Evolutionary conservation across 164 flowering plant genomes (phyloP), one percentile per base, ranked within the genome.

Genomic region (Brasenia schreberi): DNA sequence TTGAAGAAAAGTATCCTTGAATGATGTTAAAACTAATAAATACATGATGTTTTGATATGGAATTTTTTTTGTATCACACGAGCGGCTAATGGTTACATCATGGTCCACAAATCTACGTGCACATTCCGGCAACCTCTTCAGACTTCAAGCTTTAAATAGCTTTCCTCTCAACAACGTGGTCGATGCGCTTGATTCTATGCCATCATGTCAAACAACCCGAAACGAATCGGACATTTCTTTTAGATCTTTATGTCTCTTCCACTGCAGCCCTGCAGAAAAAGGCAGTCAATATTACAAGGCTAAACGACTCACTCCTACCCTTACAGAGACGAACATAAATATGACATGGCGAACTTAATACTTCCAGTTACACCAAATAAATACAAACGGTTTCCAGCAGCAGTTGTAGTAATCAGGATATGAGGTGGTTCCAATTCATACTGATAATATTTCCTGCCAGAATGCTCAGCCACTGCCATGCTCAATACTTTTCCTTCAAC

Each of bases 341-440:
- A 61, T 61, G 5, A 10, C 12, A 61, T 61, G 9, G 12, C 9
- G 5, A 7, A 14, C 59, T 6, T 81, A 93, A 97, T 97, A 66
- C 63, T 93, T 66, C 79, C 97, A 42, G 90, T 87, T 42, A 93
- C 81, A 65, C 59, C 80, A 71, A 90, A 90, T 69, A 93, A 65
- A 79, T 93, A 93, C 11, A 93, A 90, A 18, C 98, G 88, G 67
- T 93, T 93, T 59, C 98, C 98, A 19, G 98, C 98, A 18, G 98
- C 98, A 62, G 98, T 93, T 19, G 97, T 94, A n/a, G 94, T 89
- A 70, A 93, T 90, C 23, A 93, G 77, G 11, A 61, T 81, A 76
- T 93, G 98, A 42, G 97, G 98, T 7, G 96, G 97, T 77, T 90
- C 98, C 71, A 93, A 68, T 77, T 93, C 98, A 62, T 59, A 93